These are phyloP conservation scores for Podaxis mareebaensis DNA, from an alignment of 768 basidiomycete species.

Conservation along the genomic window DNA sequence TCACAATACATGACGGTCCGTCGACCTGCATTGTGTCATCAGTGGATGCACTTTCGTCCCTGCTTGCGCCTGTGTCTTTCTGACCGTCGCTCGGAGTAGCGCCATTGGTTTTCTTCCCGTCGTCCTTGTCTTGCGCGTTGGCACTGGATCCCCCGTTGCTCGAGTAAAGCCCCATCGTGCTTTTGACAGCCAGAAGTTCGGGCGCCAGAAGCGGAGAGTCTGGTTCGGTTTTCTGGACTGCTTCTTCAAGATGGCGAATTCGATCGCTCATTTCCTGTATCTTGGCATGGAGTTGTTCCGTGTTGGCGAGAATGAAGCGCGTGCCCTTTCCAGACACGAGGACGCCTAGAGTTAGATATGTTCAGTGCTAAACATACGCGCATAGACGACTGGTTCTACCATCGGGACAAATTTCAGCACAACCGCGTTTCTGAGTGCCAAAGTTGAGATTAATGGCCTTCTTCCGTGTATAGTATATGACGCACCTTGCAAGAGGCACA, in stretches of 20 bases:
- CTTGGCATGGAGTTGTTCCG: constrained; percentile 63
- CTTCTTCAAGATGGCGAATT: constrained; percentile 62
- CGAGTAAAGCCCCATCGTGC: constrained; percentile 51
- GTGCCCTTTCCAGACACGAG: constrained; percentile 68
- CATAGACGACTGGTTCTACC: constrained; percentile 34
- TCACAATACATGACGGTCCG: constrained; percentile 4
- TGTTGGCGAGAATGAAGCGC: constrained; percentile 67
- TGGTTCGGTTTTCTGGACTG: constrained; percentile 35
- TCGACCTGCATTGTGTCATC: constrained; percentile 31
- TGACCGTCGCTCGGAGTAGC: not conserved
- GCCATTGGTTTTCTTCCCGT: not conserved
- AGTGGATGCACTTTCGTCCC: constrained; percentile 28
- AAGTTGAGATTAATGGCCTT: constrained; percentile 5
- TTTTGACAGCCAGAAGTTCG: constrained; percentile 55
- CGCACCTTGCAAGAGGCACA: constrained; percentile 45
- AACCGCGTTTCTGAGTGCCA: constrained; percentile 54
- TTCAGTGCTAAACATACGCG: not conserved
- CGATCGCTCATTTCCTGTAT: constrained; percentile 69
- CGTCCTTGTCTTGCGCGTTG: constrained; percentile 8
- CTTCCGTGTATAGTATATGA: constrained; percentile 1
- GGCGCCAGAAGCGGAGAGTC: constrained; percentile 52
- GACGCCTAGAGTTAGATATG: constrained; percentile 40
- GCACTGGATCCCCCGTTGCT: constrained; percentile 21
- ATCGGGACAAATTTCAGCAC: constrained; percentile 66
- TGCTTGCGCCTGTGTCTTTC: constrained; percentile 22